Percentiles rank a stretch among this genome's conserved stretches.
These are phyloP conservation scores for Thalassiosira ordinaria DNA, from an alignment of 352 stramenopile genomes.

Conservation along the genomic window DNA sequence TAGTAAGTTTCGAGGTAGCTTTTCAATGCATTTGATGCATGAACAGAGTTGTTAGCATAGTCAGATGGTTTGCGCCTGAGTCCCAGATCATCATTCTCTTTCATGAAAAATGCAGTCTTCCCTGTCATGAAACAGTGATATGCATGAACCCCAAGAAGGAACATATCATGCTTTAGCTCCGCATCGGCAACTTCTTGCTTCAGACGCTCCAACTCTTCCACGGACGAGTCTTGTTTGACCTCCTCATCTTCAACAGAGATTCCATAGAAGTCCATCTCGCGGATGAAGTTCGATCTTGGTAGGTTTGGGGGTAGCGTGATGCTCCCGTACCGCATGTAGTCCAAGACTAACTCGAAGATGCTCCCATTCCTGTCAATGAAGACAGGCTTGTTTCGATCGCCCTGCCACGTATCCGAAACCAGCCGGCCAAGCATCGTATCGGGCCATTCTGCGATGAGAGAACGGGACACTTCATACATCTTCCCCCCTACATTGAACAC, in stretches of 20 bases:
- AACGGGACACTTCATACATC: constrained; percentile 19
- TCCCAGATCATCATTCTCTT: constrained; percentile 17
- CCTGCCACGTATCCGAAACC: constrained; percentile 20
- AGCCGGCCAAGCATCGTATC: constrained; percentile 32
- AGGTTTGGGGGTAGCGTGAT: constrained; percentile 23
- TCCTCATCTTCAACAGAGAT: not conserved
- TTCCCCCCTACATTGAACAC: constrained; percentile 36
- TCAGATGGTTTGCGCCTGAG: constrained; percentile 8
- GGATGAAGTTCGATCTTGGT: constrained; percentile 28
- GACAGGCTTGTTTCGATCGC: constrained; percentile 14
- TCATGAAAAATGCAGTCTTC: constrained; percentile 1
- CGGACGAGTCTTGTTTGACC: constrained; percentile 18
- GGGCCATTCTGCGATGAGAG: not conserved
- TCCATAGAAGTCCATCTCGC: constrained; percentile 45
- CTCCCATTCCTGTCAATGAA: constrained; percentile 46
- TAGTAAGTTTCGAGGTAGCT: constrained; percentile 16
- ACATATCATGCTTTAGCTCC: constrained; percentile 38
- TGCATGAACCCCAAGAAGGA: constrained; percentile 23
- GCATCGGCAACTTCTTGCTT: constrained; percentile 13
- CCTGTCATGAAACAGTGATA: constrained; percentile 29
- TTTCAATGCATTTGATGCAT: constrained; percentile 3
- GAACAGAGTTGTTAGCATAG: not conserved
- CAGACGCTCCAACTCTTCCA: constrained; percentile 8
- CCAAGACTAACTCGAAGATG: constrained; percentile 30
- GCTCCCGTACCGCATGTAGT: constrained; percentile 39